Conservation (phyloP, 139 green algal species). For the Chlorella sp. region DNA sequence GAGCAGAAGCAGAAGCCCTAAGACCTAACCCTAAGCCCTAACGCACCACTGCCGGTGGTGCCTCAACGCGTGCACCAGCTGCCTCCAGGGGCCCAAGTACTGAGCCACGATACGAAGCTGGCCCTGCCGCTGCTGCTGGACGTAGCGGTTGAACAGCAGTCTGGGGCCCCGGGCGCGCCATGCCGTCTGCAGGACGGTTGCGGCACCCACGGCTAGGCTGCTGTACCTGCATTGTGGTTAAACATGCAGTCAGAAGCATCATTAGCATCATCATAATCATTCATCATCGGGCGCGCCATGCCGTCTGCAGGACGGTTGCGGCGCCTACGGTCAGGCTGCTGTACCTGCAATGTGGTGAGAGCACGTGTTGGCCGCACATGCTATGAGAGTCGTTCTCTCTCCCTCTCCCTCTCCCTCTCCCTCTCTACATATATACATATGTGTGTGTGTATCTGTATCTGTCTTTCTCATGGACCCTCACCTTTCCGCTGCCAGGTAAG, state of each 20-base stretch:
- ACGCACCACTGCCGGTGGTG: constrained; percentile 18
- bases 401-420: too few relatives aligned
- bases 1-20: too few relatives aligned
- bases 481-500: not conserved
- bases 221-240: too few relatives aligned
- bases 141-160: not conserved
- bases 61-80: constrained; percentile 18
- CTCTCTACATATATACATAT: too few relatives aligned
- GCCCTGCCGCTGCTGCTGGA: not conserved
- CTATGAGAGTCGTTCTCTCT: too few relatives aligned
- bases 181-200: not conserved
- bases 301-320: not conserved
- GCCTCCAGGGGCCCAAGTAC: constrained; percentile 15
- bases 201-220: not conserved
- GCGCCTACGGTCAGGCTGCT: not conserved
- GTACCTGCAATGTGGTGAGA: too few relatives aligned
- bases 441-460: too few relatives aligned
- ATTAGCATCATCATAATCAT: too few relatives aligned
- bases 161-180: not conserved
- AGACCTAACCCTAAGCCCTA: too few relatives aligned
- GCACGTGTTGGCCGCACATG: too few relatives aligned
- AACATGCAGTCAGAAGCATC: too few relatives aligned
- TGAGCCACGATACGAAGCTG: not conserved
- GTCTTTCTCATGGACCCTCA: not conserved
- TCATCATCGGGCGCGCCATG: not conserved